Conservation (phyloP, 257 asterid genomes). For the Primulina tabacum region DNA sequence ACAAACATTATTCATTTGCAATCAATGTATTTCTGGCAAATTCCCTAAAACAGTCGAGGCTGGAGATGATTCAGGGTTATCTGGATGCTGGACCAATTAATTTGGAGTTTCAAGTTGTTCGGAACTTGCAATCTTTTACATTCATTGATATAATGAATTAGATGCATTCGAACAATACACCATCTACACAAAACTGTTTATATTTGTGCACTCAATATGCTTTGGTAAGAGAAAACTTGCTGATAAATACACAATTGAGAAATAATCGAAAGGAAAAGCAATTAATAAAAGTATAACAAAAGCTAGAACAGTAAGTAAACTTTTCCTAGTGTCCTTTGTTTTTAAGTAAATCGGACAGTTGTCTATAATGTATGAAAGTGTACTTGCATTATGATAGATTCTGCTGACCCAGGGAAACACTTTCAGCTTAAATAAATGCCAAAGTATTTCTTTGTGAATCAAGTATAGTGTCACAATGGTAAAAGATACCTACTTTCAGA, state of each 20-base stretch:
- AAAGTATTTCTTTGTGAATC: neutral
- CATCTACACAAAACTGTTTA: slow-evolving; percentile 7
- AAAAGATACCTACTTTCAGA: slow-evolving; percentile 64
- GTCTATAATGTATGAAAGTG: too few species aligned
- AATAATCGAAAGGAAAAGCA: neutral
- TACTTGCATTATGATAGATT: too few species aligned
- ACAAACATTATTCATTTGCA: slow-evolving; percentile 12
- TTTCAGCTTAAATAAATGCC: neutral
- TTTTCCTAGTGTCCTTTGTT: neutral
- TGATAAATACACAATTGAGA: slow-evolving; percentile 3
- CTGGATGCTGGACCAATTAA: neutral
- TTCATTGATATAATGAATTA: slow-evolving; percentile 13
- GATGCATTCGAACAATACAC: slow-evolving; percentile 8
- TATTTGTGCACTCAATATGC: slow-evolving; percentile 13
- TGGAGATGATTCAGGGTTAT: slow-evolving; percentile 11
- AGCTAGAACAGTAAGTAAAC: neutral
- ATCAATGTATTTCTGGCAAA: neutral
- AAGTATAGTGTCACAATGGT: slow-evolving; percentile 18
- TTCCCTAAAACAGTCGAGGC: neutral
- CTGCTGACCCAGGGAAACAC: neutral
- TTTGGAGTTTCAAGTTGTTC: neutral
- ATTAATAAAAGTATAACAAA: neutral
- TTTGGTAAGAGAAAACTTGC: slow-evolving; percentile 17
- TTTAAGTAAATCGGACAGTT: slow-evolving; percentile 17
- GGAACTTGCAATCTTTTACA: neutral